Evolutionary conservation across 352 stramenopile genomes (phyloP).

Genomic region (Globisporangium paddicum): DNA sequence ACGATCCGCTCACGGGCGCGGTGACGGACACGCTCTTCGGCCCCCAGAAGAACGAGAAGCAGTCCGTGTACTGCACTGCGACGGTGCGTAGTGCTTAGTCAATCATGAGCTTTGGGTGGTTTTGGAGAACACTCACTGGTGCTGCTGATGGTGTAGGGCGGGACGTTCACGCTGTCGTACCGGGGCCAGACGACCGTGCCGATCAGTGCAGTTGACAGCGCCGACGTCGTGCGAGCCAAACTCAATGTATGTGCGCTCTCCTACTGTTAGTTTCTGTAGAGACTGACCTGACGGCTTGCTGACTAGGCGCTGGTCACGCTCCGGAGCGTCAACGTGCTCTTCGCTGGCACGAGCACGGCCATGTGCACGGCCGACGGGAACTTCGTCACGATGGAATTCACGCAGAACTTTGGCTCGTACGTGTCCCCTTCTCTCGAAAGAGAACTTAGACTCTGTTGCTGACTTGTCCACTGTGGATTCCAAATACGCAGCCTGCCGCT

Average conservation of each 20-base stretch:
- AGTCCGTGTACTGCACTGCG: conserved; percentile 59
- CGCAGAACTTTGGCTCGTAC: conserved; percentile 68
- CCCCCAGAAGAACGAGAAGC: conserved; percentile 80
- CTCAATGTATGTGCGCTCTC: conserved; percentile 43
- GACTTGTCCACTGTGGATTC: not conserved
- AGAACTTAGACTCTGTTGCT: not conserved
- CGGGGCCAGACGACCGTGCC: conserved; percentile 55
- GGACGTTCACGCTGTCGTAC: conserved; percentile 69
- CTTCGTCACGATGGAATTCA: conserved; percentile 75
- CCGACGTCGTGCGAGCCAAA: conserved; percentile 58
- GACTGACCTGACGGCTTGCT: not conserved
- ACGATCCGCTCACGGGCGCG: conserved; percentile 70
- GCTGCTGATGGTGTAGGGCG: conserved; percentile 25
- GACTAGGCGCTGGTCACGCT: conserved; percentile 55
- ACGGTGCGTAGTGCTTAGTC: conserved; percentile 29
- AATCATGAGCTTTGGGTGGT: not conserved
- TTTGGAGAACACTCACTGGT: no score
- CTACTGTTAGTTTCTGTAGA: not conserved
- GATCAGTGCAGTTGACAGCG: conserved; percentile 56
- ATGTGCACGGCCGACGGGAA: conserved; percentile 64
- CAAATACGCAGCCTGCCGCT: conserved; percentile 38
- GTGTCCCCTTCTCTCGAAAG: conserved; percentile 1
- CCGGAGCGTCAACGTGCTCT: conserved; percentile 48
- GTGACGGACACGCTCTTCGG: conserved; percentile 59
- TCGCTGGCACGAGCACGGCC: conserved; percentile 44